Evolutionary conservation across 352 stramenopile species (phyloP).

Genomic region (Aphanomyces invadans): DNA sequence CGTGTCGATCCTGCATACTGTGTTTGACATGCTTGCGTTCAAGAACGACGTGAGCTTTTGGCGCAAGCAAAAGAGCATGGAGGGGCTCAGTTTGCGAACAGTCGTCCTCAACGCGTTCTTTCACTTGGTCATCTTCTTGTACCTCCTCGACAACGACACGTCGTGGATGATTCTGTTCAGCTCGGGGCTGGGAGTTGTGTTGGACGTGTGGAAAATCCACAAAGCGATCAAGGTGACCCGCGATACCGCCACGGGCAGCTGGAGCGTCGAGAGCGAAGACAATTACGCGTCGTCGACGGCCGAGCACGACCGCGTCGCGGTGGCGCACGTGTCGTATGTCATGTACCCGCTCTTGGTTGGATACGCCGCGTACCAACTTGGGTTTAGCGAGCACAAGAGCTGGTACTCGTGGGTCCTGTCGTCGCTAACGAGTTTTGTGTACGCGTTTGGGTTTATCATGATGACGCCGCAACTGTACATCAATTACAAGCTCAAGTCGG

Average conservation of each 20-base stretch:
- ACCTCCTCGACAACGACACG: conserved; percentile 95
- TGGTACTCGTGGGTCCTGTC: conserved; percentile 98
- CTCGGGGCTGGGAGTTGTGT: conserved; percentile 67
- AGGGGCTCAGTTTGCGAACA: conserved; percentile 89
- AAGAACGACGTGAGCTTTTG: conserved; percentile 99
- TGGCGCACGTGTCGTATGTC: conserved; percentile 76
- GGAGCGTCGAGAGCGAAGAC: conserved; percentile 71
- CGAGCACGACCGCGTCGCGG: conserved; percentile 75
- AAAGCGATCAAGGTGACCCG: conserved; percentile 84
- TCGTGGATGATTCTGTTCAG: conserved; percentile 93
- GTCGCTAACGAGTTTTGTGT: conserved; percentile 96
- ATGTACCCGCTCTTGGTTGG: conserved; percentile 86
- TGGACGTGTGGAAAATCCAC: conserved; percentile 92
- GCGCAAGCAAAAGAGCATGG: conserved; percentile 95
- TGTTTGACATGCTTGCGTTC: conserved; percentile 99
- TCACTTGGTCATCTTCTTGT: conserved; percentile 96
- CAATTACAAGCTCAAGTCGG: conserved; percentile 97
- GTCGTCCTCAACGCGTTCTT: conserved; percentile 96
- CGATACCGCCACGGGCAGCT: conserved; percentile 59
- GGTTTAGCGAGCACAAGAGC: conserved; percentile 89
- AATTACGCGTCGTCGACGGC: conserved; percentile 80
- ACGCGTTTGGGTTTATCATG: conserved; percentile 99
- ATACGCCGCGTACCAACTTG: conserved; percentile 92
- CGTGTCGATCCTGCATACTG: conserved; percentile 93
- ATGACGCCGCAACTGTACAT: conserved; percentile 98